Base-by-base conservation (phyloP, 2,329 filamentous ascomycete genomes). In the Hymenoscyphus repandus region DNA sequence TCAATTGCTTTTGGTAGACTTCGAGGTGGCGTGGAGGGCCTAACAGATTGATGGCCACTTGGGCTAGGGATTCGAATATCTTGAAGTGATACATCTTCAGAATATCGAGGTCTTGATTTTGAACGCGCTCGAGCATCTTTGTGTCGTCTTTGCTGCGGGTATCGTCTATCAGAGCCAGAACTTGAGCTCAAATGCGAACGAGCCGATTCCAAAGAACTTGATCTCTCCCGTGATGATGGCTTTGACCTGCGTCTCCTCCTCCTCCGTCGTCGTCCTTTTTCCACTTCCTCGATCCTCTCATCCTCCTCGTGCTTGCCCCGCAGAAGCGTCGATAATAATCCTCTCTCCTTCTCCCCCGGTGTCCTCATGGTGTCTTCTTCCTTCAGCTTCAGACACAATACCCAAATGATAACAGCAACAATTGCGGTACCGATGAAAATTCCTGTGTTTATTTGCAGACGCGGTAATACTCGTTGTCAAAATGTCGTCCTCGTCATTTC, bases 401-500 rank as follows among this genome's bases (percentile, higher is more conserved):
- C 39, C 46, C 47, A 52, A 6, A 38, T 20, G 9, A 45, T 27
- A 13, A 41, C 40, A 6, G 20, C 33, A 6, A 45, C 7, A 5
- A 45, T 34, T 20, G 22, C 32, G 9, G 44, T 18, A 17, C 22
- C 41, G 7, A 49, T 17, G 11, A 53, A 7, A 1, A 45, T 12
- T 13, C 36, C 39, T 3, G 27, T 46, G n/a, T 41, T 20, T 15
- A 34, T 42, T 17, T 37, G 10, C 5, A 32, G 34, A 18, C 2
- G 49, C 40, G 6, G 51, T 51, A 30, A 58, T 47, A 2, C 50
- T 53, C 11, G 56, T 56, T 9, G 49, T 52, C 37, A 56, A 45
- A 13, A 50, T 49, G 49, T 56, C 0, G 50, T 57, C 7, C 17
- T 36, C 6, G 55, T 59, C 33, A 38, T 51, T 11, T 49, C 52